phyloP scores from a whole-genome alignment of 495 filamentous ascomycete species.

The Lepidopterella palustris region DNA sequence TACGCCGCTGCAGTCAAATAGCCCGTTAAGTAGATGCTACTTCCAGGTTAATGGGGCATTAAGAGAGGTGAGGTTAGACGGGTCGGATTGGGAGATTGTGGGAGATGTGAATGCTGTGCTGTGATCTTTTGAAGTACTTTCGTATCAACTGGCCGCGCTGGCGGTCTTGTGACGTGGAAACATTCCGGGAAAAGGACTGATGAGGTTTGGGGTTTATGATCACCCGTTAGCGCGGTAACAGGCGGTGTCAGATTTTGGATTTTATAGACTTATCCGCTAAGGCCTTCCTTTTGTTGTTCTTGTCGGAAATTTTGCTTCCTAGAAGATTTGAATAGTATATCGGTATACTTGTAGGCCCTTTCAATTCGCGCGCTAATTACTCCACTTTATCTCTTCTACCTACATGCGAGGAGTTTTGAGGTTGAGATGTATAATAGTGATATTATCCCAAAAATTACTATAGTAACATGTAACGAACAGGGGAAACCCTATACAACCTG shows the following conservation, averaged over 20 bases:
- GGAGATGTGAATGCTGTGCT: not conserved
- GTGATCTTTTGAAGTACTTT: not conserved
- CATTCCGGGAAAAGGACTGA: not conserved
- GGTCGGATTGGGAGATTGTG: not conserved
- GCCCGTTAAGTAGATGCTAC: not conserved
- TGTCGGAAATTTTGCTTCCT: not conserved
- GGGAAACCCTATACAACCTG: too few species aligned
- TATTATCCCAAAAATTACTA: not conserved
- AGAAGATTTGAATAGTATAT: not conserved
- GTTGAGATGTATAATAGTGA: not conserved
- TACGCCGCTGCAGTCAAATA: not conserved
- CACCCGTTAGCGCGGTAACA: not conserved
- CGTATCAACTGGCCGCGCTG: not conserved
- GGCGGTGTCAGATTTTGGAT: not conserved
- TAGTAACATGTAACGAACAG: too few species aligned
- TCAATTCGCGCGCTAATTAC: not conserved
- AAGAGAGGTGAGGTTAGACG: not conserved
- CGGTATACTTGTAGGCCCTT: not conserved
- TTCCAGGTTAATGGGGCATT: slow-evolving; percentile 1
- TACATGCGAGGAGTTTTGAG: not conserved
- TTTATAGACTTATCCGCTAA: not conserved
- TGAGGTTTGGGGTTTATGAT: not conserved
- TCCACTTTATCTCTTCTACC: not conserved
- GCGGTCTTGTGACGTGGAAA: not conserved
- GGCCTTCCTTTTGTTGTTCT: not conserved